Evolutionary conservation across 352 stramenopile genomes (phyloP).

Genomic region (Phytophthora boehmeriae): DNA sequence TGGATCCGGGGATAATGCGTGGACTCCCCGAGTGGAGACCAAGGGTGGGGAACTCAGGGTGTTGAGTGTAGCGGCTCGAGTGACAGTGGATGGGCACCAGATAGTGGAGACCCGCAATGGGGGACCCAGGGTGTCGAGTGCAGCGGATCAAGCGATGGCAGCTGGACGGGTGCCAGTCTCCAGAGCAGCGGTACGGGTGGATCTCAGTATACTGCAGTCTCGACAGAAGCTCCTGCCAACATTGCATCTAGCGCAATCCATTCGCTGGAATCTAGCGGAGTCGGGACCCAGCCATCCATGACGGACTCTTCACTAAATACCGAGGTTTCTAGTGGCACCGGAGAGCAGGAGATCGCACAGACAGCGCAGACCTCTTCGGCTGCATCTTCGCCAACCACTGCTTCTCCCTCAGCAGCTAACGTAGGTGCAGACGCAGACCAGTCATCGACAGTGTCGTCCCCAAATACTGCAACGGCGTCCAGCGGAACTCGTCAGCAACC

Average conservation of each 20-base stretch:
- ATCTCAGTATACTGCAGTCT: not conserved
- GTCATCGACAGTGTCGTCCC: not conserved
- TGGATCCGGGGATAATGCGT: not conserved
- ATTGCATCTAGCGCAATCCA: not conserved
- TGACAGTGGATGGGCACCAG: not conserved
- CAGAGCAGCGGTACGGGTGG: slow-evolving; percentile 21
- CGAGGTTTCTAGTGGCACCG: not conserved
- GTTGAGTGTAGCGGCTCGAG: slow-evolving; percentile 18
- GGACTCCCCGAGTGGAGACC: not conserved
- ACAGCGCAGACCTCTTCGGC: slow-evolving; percentile 8
- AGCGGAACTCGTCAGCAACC: no score
- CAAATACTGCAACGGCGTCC: not conserved
- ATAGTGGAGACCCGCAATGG: not conserved
- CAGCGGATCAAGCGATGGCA: slow-evolving; percentile 20
- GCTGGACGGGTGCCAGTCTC: slow-evolving; percentile 10
- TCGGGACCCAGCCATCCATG: not conserved
- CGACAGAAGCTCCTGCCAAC: not conserved
- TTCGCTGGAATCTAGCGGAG: not conserved
- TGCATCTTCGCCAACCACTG: slow-evolving; percentile 16
- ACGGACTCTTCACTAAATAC: not conserved
- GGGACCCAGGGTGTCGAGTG: slow-evolving; percentile 20
- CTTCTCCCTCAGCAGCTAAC: slow-evolving; percentile 3
- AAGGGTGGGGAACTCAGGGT: not conserved
- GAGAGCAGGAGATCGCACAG: slow-evolving; percentile 7
- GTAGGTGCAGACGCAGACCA: not conserved